Evolutionary conservation across 2,329 filamentous ascomycete genomes (phyloP), one percentile per base, ranked within the genome.

Genomic region (Cercospora berteroae): DNA sequence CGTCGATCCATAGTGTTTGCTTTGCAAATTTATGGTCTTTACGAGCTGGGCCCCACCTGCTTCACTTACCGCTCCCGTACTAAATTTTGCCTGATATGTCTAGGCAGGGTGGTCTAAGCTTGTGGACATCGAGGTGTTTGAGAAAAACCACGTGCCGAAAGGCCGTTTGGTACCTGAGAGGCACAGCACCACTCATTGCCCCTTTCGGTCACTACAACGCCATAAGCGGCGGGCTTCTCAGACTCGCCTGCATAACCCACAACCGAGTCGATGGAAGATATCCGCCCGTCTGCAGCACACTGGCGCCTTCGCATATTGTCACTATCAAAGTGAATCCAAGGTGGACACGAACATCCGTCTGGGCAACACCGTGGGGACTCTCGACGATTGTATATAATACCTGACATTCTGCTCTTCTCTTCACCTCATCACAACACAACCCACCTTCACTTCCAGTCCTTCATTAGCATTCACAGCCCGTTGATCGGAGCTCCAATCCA

Each of bases 161-260:
- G 13, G 48, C 48, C 20, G 48, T 13, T 52, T 52, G 48, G 20
- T 74, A 77, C 5, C 79, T 59, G 20, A 31, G 48, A 59, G 29
- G 16, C 12, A 8, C 63, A 52, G 33, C 36, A 64, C 29, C 48
- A 16, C 48, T 55, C 48, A 48, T 25, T 55, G 48, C 48, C 48
- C 48, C 48, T 55, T 55, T 55, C 23, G 23, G 23, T 27, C 48
- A 55, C 42, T 81, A 73, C 80, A 81, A 81, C 5, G 79, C 80
- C 9, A 79, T 16, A 64, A 27, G 12, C 50, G 57, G 61, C n/a
- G 16, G 48, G 33, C n/a, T 39, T 23, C 16, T 39, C 39, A 50
- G 57, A 23, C 58, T 36, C 56, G 42, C 39, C 50, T 44, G 59
- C 52, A 44, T 20, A 18, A 42, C 59, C 52, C 63, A 33, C 33